Percentiles rank a stretch among this genome's conserved stretches.
Conservation (phyloP, 768 basidiomycete genomes). For the Agaricus blazei region DNA sequence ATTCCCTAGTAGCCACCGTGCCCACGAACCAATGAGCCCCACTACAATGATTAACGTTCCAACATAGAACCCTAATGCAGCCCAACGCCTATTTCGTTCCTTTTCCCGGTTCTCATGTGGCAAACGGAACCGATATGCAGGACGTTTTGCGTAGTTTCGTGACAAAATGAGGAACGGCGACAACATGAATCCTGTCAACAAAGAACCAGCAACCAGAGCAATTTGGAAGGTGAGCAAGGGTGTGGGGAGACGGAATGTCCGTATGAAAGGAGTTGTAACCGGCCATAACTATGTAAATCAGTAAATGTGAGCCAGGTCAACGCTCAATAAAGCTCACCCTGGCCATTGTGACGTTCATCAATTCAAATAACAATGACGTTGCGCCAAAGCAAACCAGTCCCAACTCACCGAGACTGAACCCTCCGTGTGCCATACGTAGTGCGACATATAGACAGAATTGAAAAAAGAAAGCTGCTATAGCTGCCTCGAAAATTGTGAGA, state of each 20-base stretch:
- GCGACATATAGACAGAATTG: constrained; percentile 90
- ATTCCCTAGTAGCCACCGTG: constrained; percentile 75
- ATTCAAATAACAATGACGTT: constrained; percentile 81
- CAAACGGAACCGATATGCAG: constrained; percentile 73
- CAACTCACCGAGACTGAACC: constrained; percentile 93
- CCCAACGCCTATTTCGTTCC: constrained; percentile 69
- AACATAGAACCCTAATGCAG: constrained; percentile 81
- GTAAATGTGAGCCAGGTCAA: neutral
- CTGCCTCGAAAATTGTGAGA: constrained; percentile 71
- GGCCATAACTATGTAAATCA: constrained; percentile 62
- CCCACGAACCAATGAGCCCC: constrained; percentile 87
- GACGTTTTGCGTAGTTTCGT: constrained; percentile 84
- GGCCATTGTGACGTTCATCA: constrained; percentile 78
- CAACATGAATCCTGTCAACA: constrained; percentile 91
- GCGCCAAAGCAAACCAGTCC: constrained; percentile 87
- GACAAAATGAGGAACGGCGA: constrained; percentile 90
- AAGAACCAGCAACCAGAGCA: constrained; percentile 86
- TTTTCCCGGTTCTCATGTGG: constrained; percentile 88
- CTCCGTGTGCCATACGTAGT: constrained; percentile 86
- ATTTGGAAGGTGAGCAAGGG: constrained; percentile 90
- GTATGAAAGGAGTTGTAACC: constrained; percentile 74
- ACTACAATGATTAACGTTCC: constrained; percentile 75
- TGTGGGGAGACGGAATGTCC: constrained; percentile 89
- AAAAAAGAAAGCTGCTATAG: constrained; percentile 72
- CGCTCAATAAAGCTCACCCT: constrained; percentile 44